Evolutionary conservation across 441 rosid genomes (phyloP).

Genomic region (Macaranga tanarius): DNA sequence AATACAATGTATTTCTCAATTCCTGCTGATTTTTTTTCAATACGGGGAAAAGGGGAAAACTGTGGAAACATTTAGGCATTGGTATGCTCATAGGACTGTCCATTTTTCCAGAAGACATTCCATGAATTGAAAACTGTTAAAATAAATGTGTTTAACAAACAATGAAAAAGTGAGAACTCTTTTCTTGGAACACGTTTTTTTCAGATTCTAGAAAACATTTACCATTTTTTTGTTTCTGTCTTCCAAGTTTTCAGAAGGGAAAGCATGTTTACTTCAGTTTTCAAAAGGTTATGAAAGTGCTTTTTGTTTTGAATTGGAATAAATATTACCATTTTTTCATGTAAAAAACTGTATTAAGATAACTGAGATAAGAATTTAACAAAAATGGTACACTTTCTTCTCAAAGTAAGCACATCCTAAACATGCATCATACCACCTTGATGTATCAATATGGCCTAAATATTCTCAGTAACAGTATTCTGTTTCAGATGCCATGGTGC

Average conservation of each 20-base stretch:
- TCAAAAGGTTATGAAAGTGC: neutral
- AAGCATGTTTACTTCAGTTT: neutral
- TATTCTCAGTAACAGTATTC: conserved; percentile 24
- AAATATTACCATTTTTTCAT: neutral
- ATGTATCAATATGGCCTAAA: neutral
- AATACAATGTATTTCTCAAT: neutral
- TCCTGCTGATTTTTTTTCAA: neutral
- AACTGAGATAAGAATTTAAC: neutral
- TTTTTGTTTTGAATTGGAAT: neutral
- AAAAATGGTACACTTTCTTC: too few relatives aligned
- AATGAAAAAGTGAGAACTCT: too few relatives aligned
- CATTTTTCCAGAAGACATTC: too few relatives aligned
- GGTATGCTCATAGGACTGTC: neutral
- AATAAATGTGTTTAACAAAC: too few relatives aligned
- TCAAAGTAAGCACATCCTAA: neutral
- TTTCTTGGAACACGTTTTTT: too few relatives aligned
- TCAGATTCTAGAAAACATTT: neutral
- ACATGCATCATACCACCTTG: neutral
- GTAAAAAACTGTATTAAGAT: neutral
- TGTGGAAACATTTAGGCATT: neutral
- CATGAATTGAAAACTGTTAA: too few relatives aligned
- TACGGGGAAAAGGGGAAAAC: neutral
- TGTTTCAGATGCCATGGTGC: conserved; percentile 53
- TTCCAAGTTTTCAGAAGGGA: neutral
- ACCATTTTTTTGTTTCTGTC: neutral